Evolutionary conservation across 2,329 filamentous ascomycete genomes (phyloP), one percentile per base, ranked within the genome.

Genomic region (Nemania abortiva): DNA sequence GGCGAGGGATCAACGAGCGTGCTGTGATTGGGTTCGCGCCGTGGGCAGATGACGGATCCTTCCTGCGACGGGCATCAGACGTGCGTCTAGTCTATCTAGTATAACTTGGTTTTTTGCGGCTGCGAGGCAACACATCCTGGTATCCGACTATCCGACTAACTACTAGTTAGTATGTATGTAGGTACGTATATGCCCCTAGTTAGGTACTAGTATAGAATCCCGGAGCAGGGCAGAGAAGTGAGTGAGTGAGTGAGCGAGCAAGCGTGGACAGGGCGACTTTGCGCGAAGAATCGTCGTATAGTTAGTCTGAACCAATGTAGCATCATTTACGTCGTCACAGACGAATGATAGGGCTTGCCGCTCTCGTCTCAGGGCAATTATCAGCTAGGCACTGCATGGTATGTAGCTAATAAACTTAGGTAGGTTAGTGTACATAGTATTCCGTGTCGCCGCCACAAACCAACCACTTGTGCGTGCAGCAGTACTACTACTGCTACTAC

Each of bases 1-100:
- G 45, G 49, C 37, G 47, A 64, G 55, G 55, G 58, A 54, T 42
- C 50, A 50, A 60, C 34, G 15, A 61, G 24, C 13, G 53, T 18
- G 56, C 42, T 53, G 50, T 70, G 69, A 71, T 71, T 70, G 66
- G 69, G 65, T 68, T 65, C 56, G 65, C 63, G 63, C 5, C 65
- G 18, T 69, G 69, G 65, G 60, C 71, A 74, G 73, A 72, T 74
- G 71, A 75, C 72, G 71, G 74, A 74, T 74, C 73, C 71, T 70
- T 73, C 66, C 72, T 75, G 71, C 72, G 73, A 72, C 70, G 66
- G 66, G 71, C 59, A 62, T 65, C 61, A 68, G 58, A 60, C 49
- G 53, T 63, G 60, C 70, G 58, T 67, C 39, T 67, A 52, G 22
- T 53, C 50, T 57, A 52, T 29, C 49, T 29, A 42, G 22, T 57